A percentile compares a stretch with the other conserved stretches of the same genome.
phyloP scores from a whole-genome alignment of 2,329 filamentous ascomycete genomes.

The Aureobasidium sp. region DNA sequence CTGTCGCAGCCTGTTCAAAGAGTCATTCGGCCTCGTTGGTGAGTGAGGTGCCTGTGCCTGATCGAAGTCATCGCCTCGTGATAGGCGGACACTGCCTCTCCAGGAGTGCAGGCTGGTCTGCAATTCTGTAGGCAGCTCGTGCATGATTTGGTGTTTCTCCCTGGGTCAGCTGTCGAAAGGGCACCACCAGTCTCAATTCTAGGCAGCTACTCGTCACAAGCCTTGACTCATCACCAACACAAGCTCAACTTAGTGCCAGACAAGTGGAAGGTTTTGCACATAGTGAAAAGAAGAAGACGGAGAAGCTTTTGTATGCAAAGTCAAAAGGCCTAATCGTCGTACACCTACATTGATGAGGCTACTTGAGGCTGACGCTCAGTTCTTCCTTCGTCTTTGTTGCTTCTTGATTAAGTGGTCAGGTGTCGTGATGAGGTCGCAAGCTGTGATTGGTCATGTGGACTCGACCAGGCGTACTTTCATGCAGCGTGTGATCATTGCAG shows the following conservation, averaged over 20 bases:
- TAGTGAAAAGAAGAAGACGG: background rate
- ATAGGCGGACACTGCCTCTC: conserved; percentile 23
- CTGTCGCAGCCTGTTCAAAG: conserved; percentile 17
- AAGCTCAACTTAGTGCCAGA: background rate
- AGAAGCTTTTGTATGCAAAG: background rate
- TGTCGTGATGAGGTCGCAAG: conserved; percentile 6
- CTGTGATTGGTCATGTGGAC: conserved; percentile 9
- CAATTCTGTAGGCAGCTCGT: conserved; percentile 28
- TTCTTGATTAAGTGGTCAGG: background rate
- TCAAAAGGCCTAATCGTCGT: background rate
- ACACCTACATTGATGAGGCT: background rate
- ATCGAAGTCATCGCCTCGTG: conserved; percentile 20
- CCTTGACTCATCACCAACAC: background rate
- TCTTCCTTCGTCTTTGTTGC: background rate
- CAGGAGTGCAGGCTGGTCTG: conserved; percentile 25
- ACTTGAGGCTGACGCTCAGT: background rate
- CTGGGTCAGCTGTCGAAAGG: background rate
- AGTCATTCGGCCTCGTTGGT: conserved; percentile 13
- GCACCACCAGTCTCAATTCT: background rate
- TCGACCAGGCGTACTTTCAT: background rate
- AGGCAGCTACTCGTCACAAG: conserved; percentile 1
- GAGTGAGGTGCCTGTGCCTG: conserved; percentile 15
- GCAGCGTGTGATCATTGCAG: conserved; percentile 5
- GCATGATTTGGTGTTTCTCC: conserved; percentile 20
- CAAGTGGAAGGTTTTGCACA: background rate